These are phyloP conservation scores for Trichoderma reesei DNA, from an alignment of 495 filamentous ascomycete genomes.

Conservation along the genomic window DNA sequence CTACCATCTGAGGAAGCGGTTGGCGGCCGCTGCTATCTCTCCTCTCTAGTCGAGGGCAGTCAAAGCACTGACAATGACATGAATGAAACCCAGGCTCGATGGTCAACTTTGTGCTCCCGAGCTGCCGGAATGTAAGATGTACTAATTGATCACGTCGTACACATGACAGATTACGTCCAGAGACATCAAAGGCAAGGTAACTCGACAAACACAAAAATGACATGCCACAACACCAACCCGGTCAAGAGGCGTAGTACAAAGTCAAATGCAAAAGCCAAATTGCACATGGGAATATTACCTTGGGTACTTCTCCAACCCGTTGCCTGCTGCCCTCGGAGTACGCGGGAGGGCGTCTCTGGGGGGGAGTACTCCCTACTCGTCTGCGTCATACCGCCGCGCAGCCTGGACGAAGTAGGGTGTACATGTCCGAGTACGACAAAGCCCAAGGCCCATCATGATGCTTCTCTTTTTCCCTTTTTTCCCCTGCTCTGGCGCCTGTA, in stretches of 20 bases:
- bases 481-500: too few species aligned
- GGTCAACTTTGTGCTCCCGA: not conserved
- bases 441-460: not conserved
- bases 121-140: not conserved
- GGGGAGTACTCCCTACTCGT: conserved; percentile 8
- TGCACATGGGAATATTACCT: not conserved
- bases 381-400: conserved; percentile 1
- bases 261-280: not conserved
- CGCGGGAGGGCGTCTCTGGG: not conserved
- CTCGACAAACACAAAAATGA: not conserved
- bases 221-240: not conserved
- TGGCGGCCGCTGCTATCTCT: not conserved
- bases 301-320: too few species aligned
- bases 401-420: not conserved
- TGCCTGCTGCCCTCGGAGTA: not conserved
- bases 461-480: too few species aligned
- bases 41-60: too few species aligned
- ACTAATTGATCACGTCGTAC: too few species aligned
- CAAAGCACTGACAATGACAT: too few species aligned
- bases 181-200: too few species aligned
- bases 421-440: not conserved
- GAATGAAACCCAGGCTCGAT: too few species aligned
- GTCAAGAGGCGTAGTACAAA: too few species aligned
- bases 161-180: not conserved
- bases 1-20: too few species aligned